A percentile compares a stretch with the other conserved stretches of the same genome.
These are phyloP conservation scores for Candida alai DNA, from an alignment of 805 yeast species.

Conservation along the genomic window DNA sequence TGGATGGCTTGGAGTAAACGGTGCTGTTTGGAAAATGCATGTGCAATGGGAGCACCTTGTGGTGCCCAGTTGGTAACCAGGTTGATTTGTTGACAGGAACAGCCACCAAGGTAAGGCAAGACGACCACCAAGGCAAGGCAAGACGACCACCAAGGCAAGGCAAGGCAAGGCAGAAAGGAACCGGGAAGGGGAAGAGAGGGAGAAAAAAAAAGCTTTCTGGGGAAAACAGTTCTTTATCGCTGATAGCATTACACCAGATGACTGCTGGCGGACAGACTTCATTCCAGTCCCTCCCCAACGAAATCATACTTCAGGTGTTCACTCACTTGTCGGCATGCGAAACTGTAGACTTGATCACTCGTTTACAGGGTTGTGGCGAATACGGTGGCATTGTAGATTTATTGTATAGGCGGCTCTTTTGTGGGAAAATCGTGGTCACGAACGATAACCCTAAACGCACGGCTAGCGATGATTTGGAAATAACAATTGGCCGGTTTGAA, in stretches of 20 bases:
- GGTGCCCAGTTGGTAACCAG: too few species aligned
- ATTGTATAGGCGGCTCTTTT: conserved; percentile 9
- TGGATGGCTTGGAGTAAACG: too few species aligned
- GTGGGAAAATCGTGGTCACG: conserved; percentile 6
- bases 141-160: too few species aligned
- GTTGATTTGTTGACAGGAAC: too few species aligned
- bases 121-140: too few species aligned
- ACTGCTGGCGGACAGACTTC: too few species aligned
- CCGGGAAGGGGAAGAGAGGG: neutral
- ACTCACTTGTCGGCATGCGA: conserved; percentile 13
- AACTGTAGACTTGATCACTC: conserved; percentile 7
- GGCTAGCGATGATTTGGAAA: neutral
- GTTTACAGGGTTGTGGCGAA: neutral
- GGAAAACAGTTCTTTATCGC: too few species aligned
- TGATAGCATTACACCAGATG: too few species aligned
- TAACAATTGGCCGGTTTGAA: conserved; percentile 6
- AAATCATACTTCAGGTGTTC: conserved; percentile 16
- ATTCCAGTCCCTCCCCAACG: conserved; percentile 15
- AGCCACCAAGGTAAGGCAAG: too few species aligned
- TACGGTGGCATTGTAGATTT: neutral
- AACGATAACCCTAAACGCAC: conserved; percentile 8
- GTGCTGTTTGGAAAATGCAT: neutral
- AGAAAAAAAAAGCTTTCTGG: conserved; percentile 3
- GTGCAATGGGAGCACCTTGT: neutral
- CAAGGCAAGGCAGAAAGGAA: conserved; percentile 1